These are phyloP conservation scores for Karstenula rhodostoma DNA, from an alignment of 2,329 filamentous ascomycete species.

Conservation along the genomic window DNA sequence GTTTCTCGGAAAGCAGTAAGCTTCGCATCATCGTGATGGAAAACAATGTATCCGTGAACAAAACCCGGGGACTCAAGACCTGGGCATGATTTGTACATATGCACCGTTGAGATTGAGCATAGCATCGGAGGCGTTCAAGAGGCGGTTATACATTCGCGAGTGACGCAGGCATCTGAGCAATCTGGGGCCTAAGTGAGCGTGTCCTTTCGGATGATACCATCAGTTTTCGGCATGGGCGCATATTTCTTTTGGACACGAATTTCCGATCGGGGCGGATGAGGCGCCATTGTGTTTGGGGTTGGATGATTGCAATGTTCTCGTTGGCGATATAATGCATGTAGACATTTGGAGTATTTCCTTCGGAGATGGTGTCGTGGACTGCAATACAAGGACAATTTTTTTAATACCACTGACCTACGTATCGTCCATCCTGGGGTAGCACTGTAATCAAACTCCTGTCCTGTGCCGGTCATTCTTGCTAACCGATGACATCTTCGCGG, in stretches of 20 bases:
- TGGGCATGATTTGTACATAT: not conserved
- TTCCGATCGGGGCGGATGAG: not conserved
- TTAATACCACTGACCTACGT: too few relatives aligned
- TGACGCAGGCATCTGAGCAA: not conserved
- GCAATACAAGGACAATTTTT: not conserved
- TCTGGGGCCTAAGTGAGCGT: not conserved
- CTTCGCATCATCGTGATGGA: slow-evolving; percentile 17
- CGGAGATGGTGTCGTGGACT: not conserved
- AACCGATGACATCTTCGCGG: not conserved
- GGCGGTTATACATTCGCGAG: not conserved
- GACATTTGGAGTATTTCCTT: not conserved
- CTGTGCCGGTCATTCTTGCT: not conserved
- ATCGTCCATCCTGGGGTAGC: too few relatives aligned
- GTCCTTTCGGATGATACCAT: slow-evolving; percentile 2
- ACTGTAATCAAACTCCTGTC: too few relatives aligned
- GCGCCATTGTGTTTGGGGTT: not conserved
- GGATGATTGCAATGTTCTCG: not conserved
- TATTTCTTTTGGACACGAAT: not conserved
- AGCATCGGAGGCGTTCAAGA: not conserved
- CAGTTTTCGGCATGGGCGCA: not conserved
- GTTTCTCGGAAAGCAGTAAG: slow-evolving; percentile 13
- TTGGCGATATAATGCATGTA: not conserved
- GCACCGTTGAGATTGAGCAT: not conserved
- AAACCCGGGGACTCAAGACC: slow-evolving; percentile 5
- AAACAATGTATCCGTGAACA: slow-evolving; percentile 16